Evolutionary conservation across 1,284 basidiomycete genomes (phyloP), one percentile per base, ranked within the genome.

Genomic region (Cutaneotrichosporon mucoides): DNA sequence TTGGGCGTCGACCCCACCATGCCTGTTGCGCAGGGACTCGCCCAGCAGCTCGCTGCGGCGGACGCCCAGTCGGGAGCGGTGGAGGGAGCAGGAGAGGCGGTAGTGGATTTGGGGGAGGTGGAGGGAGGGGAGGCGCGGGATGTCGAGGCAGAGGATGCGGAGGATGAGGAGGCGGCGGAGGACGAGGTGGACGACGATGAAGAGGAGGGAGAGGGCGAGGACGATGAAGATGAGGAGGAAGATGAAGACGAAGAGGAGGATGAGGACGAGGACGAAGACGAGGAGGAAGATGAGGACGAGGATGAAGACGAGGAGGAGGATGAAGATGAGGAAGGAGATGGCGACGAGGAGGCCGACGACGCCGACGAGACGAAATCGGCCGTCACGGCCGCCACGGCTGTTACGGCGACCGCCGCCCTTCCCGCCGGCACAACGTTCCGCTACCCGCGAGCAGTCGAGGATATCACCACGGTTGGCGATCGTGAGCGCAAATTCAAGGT

Each of bases 401-500:
- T 24, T 24, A 24, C 24, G 24, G 24, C 24, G 24, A 24, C 24
- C 24, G 24, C 41, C 42, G 52, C 46, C 9, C 37, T 51, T 6
- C 52, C 62, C 5, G 11, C 43, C 4, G 47, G 41, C 36, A 49
- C 59, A 35, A 56, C 49, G 40, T 72, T 69, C 56, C 58, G 66
- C 16, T 76, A 76, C 53, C 74, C 75, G 0, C 59, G 65, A 1
- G 58, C 74, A 13, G 67, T 69, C 3, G 53, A 63, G 34, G 69
- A 74, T 50, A 70, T 73, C 42, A 62, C 66, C 2, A 62, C 49
- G 2, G 60, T 75, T 5, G 57, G 70, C 4, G 68, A 69, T 6
- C 63, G 69, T 0, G 68, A 73, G 48, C 68, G 73, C 55, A 54
- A 64, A 4, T 77, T 79, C 75, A 79, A 78, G 59, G 58, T 70